Base-by-base conservation (phyloP, 2,329 filamentous ascomycete genomes). In the Penicillium sp. region DNA sequence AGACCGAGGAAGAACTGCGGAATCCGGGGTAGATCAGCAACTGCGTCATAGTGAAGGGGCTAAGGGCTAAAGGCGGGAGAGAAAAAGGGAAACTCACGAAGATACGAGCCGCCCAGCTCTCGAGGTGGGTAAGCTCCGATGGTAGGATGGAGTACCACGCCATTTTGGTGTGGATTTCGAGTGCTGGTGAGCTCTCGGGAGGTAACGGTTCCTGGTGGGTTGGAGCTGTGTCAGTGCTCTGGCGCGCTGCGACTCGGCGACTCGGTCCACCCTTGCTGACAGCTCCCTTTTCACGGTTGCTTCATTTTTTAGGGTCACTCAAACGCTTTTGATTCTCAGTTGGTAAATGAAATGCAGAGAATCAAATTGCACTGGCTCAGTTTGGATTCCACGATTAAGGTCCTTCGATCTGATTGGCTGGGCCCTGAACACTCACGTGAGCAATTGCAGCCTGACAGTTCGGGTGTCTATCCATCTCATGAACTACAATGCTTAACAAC, bases 121-220 rank as follows among this genome's bases (percentile, higher is more conserved):
- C 87, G 52, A 88, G 70, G 39, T 78, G 77, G 42, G 77, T 80
- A 53, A 88, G 77, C 56, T 81, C 77, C 19, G 81, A 76, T 1
- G 87, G 87, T 35, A 89, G 80, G 58, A 89, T 82, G 2, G 86
- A 89, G 62, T 86, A 85, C 78, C 84, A 82, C 44, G 82, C 82
- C 87, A 89, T 89, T 50, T 47, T 58, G n/a, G 33, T 9, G 44
- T 25, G 38, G n/a, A 42, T 38, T 52, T 27, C 13, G 21, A 17
- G 21, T 55, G 39, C 44, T 55, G 29, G 19, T 35, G 27, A 35
- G 31, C 47, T 23, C 53, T 51, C 53, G 55, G 55, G 35, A 56
- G 31, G 53, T 15, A 29, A 27, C 47, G 53, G 53, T 52, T 56
- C n/a, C 31, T 51, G 47, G 53, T 50, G 53, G 53, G 39, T 55